phyloP scores from a whole-genome alignment of 345 rosid species.

The Populus ilicifolia region DNA sequence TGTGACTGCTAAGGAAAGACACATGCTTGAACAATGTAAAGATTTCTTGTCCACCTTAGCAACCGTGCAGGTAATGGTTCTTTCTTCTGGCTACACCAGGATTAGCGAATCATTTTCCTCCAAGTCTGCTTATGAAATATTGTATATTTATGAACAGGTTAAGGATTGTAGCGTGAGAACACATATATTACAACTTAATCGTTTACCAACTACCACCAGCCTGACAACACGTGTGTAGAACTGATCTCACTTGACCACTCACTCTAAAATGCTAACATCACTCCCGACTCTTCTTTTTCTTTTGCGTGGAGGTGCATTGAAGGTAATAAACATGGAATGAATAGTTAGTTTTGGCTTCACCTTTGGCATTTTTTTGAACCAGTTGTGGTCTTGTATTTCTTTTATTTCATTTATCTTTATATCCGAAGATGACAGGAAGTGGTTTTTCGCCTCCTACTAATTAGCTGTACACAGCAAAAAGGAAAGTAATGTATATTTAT shows the following conservation, averaged over 20 bases:
- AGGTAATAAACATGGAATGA: conserved; percentile 29
- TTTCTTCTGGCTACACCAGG: background rate
- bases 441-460: conserved; percentile 21
- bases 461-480: conserved; percentile 37
- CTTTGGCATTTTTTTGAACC: conserved; percentile 26
- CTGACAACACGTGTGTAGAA: conserved; percentile 68
- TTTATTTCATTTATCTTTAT: conserved; percentile 11
- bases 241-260: conserved; percentile 64
- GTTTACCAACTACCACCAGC: conserved; percentile 43
- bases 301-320: conserved; percentile 33
- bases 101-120: background rate
- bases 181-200: conserved; percentile 67
- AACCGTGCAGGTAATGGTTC: conserved; percentile 62
- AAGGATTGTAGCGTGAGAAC: conserved; percentile 85
- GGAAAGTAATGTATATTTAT: conserved; percentile 35
- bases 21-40: conserved; percentile 63
- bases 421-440: conserved; percentile 19
- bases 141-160: conserved; percentile 42
- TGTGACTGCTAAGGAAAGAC: conserved; percentile 60
- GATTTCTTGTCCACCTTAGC: conserved; percentile 62
- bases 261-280: conserved; percentile 55
- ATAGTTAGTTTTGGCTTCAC: conserved; percentile 34
- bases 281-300: conserved; percentile 38
- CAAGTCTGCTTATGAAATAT: conserved; percentile 4
- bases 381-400: conserved; percentile 21